Conservation (phyloP, 257 asterid species). For the Solanum pennellii region DNA sequence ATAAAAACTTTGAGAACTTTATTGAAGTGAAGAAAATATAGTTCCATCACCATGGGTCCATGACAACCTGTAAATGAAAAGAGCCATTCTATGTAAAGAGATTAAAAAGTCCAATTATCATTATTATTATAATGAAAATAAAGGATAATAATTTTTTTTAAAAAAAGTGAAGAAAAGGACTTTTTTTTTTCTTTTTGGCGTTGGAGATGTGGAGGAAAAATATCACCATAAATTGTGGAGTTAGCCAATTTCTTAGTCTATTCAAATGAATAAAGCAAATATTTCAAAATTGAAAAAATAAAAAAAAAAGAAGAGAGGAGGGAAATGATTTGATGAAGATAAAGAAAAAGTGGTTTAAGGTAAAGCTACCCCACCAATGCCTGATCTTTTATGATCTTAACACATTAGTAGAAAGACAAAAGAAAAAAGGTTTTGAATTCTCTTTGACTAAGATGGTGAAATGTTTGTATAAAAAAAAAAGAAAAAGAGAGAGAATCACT, state of each 20-base stretch:
- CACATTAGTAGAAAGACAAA: neutral
- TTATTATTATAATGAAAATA: neutral
- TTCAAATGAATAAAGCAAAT: constrained; percentile 3
- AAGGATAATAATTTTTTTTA: neutral
- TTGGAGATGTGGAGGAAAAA: constrained; percentile 5
- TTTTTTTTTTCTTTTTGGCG: neutral
- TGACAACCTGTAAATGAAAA: constrained; percentile 11
- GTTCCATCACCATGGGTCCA: constrained; percentile 20
- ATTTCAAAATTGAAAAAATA: neutral
- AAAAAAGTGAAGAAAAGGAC: neutral
- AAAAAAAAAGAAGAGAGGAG: neutral
- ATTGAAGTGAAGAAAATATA: constrained; percentile 5
- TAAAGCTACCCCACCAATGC: constrained; percentile 13
- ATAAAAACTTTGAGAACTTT: neutral
- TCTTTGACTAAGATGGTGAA: neutral
- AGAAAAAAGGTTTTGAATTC: neutral
- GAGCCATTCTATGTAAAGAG: neutral
- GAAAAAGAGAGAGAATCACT: too few species aligned
- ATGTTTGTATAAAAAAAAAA: neutral
- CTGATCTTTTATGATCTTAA: neutral
- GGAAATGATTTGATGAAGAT: constrained; percentile 12
- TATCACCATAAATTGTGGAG: neutral
- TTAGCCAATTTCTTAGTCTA: neutral
- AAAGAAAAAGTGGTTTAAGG: constrained; percentile 25
- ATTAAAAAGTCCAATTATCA: neutral